Evolutionary conservation across 345 rosid species (phyloP).

Genomic region (Melaleuca quinquenervia): DNA sequence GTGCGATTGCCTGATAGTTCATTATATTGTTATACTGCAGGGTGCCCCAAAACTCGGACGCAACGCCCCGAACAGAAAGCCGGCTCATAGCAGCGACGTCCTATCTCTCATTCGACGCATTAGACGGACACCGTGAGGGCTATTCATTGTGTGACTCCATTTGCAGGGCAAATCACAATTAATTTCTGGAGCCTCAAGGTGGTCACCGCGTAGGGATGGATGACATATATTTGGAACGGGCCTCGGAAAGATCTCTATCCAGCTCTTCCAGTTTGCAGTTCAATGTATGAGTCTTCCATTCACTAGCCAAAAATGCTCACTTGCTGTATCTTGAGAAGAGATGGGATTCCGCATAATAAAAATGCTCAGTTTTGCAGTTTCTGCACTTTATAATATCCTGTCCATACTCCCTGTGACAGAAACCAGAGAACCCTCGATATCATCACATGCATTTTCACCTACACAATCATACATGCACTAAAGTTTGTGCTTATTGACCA

Average conservation of each 20-base stretch:
- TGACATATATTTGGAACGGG: neutral
- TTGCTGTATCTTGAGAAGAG: neutral
- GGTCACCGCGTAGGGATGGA: neutral
- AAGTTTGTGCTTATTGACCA: neutral
- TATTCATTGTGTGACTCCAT: neutral
- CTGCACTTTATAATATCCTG: neutral
- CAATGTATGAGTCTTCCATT: neutral
- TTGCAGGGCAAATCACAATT: neutral
- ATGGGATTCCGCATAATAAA: neutral
- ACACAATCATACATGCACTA: neutral
- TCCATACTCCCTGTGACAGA: neutral
- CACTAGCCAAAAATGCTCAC: neutral
- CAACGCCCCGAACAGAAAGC: neutral
- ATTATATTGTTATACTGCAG: neutral
- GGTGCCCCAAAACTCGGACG: neutral
- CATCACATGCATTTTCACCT: neutral
- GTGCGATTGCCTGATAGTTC: neutral
- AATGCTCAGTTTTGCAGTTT: neutral
- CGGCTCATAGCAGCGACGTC: conserved; percentile 4
- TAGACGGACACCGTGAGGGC: neutral
- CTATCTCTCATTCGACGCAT: conserved; percentile 20
- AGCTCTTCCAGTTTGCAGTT: neutral
- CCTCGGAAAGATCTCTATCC: neutral
- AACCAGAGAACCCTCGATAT: neutral
- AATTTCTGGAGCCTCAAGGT: neutral